Conservation (phyloP, 78 protist genomes). For the slime mould (Dictyostelium discoideum) region dicty_2.7 NC_007090.3:2646501-2647000, state of each 20-base stretch:
- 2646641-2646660: slow-evolving; percentile 36
- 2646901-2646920: background rate
- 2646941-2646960: slow-evolving; percentile 79
- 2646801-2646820: slow-evolving; percentile 57
- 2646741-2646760: background rate
- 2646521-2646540: background rate
- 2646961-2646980: slow-evolving; percentile 64
- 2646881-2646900: slow-evolving; percentile 33
- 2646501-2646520: background rate
- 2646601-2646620: slow-evolving; percentile 44
- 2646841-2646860: background rate
- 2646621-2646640: slow-evolving; percentile 47
- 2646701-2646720: background rate
- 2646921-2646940: slow-evolving; percentile 20
- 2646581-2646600: slow-evolving; percentile 14
- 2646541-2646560: slow-evolving; percentile 49
- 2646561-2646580: background rate
- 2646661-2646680: slow-evolving; percentile 61
- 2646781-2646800: slow-evolving; percentile 50
- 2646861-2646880: slow-evolving; percentile 34
- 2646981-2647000: background rate
- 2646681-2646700: slow-evolving; percentile 74
- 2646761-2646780: slow-evolving; percentile 18
- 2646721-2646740: background rate
- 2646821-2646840: background rate